Conservation (phyloP, 1,139 yeast genomes). For the Blastobotrys proliferans region DNA sequence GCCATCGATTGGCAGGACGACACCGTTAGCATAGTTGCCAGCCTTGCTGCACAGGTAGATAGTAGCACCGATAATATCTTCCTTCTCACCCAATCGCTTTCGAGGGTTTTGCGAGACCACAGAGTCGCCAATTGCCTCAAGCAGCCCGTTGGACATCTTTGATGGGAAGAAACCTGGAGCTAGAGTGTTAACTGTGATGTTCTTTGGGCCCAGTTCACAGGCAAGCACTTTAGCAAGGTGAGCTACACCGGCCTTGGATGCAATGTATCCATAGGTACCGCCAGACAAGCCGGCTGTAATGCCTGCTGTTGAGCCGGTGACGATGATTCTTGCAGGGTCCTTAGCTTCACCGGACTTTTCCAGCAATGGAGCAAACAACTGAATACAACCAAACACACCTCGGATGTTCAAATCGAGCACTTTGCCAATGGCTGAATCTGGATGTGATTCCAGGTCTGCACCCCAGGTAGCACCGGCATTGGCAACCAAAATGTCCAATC, state of each 20-base stretch:
- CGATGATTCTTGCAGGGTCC: conserved; percentile 63
- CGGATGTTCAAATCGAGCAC: conserved; percentile 61
- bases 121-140: conserved; percentile 50
- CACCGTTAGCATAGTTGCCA: conserved; percentile 63
- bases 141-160: conserved; percentile 68
- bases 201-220: conserved; percentile 58
- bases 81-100: conserved; percentile 57
- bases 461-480: conserved; percentile 88
- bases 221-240: conserved; percentile 67
- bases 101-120: conserved; percentile 51
- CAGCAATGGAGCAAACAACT: conserved; percentile 56
- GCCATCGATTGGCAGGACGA: conserved; percentile 73
- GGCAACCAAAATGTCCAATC: conserved; percentile 63
- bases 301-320: conserved; percentile 59
- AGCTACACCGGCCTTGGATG: conserved; percentile 74
- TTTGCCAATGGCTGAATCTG: conserved; percentile 59
- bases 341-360: conserved; percentile 50
- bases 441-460: conserved; percentile 57
- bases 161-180: conserved; percentile 82
- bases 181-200: conserved; percentile 61
- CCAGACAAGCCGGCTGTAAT: conserved; percentile 45
- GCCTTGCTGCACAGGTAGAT: conserved; percentile 58
- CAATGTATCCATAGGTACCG: conserved; percentile 66
- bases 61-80: conserved; percentile 58
- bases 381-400: conserved; percentile 69